Evolutionary conservation across 257 asterid genomes (phyloP).

Genomic region (Fraxinus pennsylvanica): DNA sequence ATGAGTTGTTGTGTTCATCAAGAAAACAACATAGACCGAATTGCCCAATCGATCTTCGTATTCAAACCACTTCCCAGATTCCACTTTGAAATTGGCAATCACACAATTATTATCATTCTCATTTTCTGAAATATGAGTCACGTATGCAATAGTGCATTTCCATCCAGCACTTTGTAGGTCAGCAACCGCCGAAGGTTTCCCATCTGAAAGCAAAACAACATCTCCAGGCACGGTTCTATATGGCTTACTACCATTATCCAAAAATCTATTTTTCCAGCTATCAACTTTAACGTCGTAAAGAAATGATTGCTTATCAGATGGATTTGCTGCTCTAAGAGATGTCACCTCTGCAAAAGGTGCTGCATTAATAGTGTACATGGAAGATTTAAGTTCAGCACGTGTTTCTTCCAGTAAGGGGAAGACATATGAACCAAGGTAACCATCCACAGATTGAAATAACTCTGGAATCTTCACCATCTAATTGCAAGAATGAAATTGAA

Average conservation of each 20-base stretch:
- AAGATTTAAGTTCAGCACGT: slow-evolving; percentile 46
- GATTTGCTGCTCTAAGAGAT: not conserved
- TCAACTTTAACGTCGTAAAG: slow-evolving; percentile 27
- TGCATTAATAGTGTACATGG: slow-evolving; percentile 35
- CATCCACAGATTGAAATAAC: slow-evolving; percentile 35
- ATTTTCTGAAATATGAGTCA: slow-evolving; percentile 27
- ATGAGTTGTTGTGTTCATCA: slow-evolving; percentile 38
- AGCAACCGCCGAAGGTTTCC: slow-evolving; percentile 38
- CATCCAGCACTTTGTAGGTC: slow-evolving; percentile 36
- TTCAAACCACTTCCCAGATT: slow-evolving; percentile 20
- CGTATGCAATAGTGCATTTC: slow-evolving; percentile 45
- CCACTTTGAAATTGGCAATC: slow-evolving; percentile 28
- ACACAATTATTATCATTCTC: slow-evolving; percentile 23
- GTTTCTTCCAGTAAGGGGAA: slow-evolving; percentile 64
- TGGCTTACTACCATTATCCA: slow-evolving; percentile 37
- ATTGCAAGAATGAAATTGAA: not conserved
- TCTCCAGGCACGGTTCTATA: slow-evolving; percentile 60
- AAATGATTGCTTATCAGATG: not conserved
- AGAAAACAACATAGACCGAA: slow-evolving; percentile 38
- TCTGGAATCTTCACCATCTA: slow-evolving; percentile 56
- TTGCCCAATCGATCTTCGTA: not conserved
- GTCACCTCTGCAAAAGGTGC: slow-evolving; percentile 58
- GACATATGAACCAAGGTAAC: slow-evolving; percentile 45
- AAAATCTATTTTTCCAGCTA: slow-evolving; percentile 40
- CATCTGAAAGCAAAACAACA: slow-evolving; percentile 38